Evolutionary conservation across 2,329 filamentous ascomycete genomes (phyloP).

Genomic region (Calonectria montana): DNA sequence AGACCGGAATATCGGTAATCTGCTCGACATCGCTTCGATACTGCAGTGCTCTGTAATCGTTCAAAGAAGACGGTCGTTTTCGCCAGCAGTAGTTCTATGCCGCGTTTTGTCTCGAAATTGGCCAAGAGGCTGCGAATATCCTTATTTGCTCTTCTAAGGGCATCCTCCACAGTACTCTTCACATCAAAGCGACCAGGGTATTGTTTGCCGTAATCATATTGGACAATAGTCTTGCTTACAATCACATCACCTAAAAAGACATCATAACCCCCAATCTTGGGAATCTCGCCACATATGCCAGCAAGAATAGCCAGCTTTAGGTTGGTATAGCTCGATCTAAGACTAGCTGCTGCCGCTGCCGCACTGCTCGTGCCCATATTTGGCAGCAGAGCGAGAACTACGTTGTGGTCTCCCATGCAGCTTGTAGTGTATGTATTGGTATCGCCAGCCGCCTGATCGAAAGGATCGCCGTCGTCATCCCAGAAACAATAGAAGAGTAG

Average conservation of each 20-base stretch:
- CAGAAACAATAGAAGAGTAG: background rate
- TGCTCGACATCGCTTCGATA: no score
- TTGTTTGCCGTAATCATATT: conserved; percentile 44
- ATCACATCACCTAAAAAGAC: conserved; percentile 47
- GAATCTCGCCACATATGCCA: conserved; percentile 53
- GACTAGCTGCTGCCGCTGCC: conserved; percentile 38
- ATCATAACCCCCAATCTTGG: conserved; percentile 30
- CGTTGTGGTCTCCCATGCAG: conserved; percentile 38
- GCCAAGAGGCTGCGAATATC: no score
- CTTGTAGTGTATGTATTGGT: conserved; percentile 33
- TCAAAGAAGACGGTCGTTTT: no score
- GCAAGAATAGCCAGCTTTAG: conserved; percentile 50
- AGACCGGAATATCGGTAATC: no score
- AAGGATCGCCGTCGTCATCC: no score
- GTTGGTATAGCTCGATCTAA: conserved; percentile 46
- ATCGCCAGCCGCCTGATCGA: no score
- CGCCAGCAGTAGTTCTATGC: no score
- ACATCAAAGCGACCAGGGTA: conserved; percentile 37
- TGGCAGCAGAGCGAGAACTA: conserved; percentile 41
- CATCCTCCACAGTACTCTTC: conserved; percentile 39
- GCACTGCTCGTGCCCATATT: conserved; percentile 44
- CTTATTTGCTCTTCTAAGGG: conserved; percentile 21
- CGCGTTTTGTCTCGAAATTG: no score
- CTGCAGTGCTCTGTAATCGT: no score
- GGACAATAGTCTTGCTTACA: conserved; percentile 43